Evolutionary conservation across 2,329 filamentous ascomycete species (phyloP), one percentile per base, ranked within the genome.

Genomic region (Epichloe hybrida): DNA sequence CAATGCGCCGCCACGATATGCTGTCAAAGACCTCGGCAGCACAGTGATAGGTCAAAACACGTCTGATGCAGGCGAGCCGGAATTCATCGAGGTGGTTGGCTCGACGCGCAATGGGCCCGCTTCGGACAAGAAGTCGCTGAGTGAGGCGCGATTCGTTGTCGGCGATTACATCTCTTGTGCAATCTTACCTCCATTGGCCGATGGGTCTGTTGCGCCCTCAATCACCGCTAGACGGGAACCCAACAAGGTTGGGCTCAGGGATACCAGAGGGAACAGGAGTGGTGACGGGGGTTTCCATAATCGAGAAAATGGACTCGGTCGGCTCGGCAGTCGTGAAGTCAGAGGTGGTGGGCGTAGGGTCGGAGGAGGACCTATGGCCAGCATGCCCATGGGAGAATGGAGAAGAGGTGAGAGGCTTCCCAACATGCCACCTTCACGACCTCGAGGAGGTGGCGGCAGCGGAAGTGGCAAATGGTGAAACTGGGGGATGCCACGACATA

Each of bases 131-230:
- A 91, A 84, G 69, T 90, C 86, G 8, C 69, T 97, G 35, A 74
- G 74, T 38, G 87, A 94, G 50, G 81, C 79, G 36, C 79, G 84
- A 21, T 95, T 95, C 61, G 84, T 95, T 11, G 84, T 93, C 55
- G 91, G 91, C 0, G 91, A 97, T 66, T 95, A 86, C 62, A 75
- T 97, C 40, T 84, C 84, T 52, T 91, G 87, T 64, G 86, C 88
- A 5, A 82, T 95, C 53, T 72, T 91, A 51, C 83, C 87, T 41
- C 87, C 88, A 1, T 69, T 86, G 27, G 71, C 79, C 35, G 84
- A 91, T 63, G 89, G 89, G 0, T 79, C 78, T 35, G 81, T 94
- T 39, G 82, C 83, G 42, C 80, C 85, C 9, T 71, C 76, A n/a
- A 72, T 75, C 12, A 70, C 47, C 27, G 57, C 57, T 34, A 57